Evolutionary conservation across 345 rosid species (phyloP).

Genomic region (Citrus hindsii): DNA sequence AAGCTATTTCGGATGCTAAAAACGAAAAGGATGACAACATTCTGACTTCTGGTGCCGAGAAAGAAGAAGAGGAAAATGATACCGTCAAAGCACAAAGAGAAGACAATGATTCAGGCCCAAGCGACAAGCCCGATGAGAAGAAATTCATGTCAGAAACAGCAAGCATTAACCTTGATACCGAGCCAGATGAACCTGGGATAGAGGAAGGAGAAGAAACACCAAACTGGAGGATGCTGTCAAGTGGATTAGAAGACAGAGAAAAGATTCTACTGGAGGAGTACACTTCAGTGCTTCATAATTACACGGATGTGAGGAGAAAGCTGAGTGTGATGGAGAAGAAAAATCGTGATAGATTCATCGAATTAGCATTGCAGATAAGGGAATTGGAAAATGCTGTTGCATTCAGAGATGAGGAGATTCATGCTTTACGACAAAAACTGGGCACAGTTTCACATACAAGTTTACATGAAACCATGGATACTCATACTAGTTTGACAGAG

Average conservation of each 20-base stretch:
- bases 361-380: conserved; percentile 69
- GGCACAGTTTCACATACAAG: background rate
- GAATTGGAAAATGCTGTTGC: conserved; percentile 58
- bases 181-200: conserved; percentile 31
- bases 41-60: background rate
- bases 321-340: conserved; percentile 72
- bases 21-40: conserved; percentile 13
- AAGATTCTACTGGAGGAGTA: conserved; percentile 64
- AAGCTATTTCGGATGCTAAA: conserved; percentile 9
- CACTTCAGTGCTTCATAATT: conserved; percentile 50
- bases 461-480: conserved; percentile 18
- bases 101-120: conserved; percentile 6
- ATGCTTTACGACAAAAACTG: conserved; percentile 37
- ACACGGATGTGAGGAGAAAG: conserved; percentile 69
- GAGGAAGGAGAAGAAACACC: conserved; percentile 54
- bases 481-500: conserved; percentile 14
- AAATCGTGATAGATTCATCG: conserved; percentile 67
- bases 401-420: conserved; percentile 65
- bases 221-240: conserved; percentile 61
- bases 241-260: conserved; percentile 69
- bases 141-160: conserved; percentile 36
- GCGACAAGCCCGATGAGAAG: conserved; percentile 29
- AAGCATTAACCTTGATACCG: conserved; percentile 31
- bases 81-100: conserved; percentile 14
- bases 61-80: conserved; percentile 5